phyloP scores from a whole-genome alignment of 345 rosid genomes.

The Trapa bicornis region DNA sequence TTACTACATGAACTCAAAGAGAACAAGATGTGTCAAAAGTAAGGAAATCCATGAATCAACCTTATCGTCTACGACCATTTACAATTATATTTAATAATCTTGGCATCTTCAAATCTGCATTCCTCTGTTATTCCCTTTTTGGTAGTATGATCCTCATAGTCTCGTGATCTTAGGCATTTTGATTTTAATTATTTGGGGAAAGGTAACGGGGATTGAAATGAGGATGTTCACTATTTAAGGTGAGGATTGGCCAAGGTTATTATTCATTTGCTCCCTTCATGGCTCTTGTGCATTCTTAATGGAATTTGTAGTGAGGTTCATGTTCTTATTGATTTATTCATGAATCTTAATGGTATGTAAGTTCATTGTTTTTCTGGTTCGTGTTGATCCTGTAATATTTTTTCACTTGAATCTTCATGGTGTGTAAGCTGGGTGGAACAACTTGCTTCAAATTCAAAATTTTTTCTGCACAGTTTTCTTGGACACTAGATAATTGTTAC shows the following conservation, averaged over 20 bases:
- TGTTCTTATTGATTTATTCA: not conserved
- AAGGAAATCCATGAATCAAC: too few relatives aligned
- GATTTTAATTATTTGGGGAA: not conserved
- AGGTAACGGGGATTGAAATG: not conserved
- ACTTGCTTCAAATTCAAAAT: not conserved
- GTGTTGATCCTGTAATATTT: not conserved
- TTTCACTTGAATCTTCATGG: not conserved
- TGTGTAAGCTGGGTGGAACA: not conserved
- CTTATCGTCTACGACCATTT: too few relatives aligned
- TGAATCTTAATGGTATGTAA: not conserved
- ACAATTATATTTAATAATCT: not conserved
- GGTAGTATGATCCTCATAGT: too few relatives aligned
- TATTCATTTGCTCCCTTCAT: not conserved
- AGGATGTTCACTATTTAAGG: not conserved
- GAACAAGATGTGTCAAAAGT: too few relatives aligned
- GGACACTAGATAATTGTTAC: not conserved
- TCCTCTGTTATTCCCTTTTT: too few relatives aligned
- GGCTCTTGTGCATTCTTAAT: not conserved
- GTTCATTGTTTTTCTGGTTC: not conserved
- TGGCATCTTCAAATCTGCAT: not conserved
- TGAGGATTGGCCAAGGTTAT: not conserved
- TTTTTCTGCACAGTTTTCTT: not conserved
- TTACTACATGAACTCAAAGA: too few relatives aligned
- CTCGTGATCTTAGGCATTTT: not conserved
- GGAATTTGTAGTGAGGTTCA: not conserved